Evolutionary conservation across 768 basidiomycete genomes (phyloP), one percentile per base, ranked within the genome.

Genomic region (Thelephora ganbajun): DNA sequence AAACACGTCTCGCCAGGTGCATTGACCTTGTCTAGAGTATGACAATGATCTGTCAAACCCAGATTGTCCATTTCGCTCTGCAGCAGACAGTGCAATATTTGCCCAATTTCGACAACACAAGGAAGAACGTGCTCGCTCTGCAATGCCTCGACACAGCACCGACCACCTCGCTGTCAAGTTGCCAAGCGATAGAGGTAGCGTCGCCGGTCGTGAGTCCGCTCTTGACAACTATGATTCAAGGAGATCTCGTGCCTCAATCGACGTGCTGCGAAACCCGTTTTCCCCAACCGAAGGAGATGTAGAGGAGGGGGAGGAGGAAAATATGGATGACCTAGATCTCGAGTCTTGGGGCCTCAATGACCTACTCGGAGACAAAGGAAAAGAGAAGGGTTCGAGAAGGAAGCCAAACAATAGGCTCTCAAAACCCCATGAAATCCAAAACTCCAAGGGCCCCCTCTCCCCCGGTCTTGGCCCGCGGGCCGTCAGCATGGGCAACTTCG

Each of bases 41-140:
- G 90, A 93, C 71, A 92, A 92, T 53, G 87, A 92, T 60, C 69
- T 74, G 33, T 66, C 72, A n/a, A 69, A 88, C 59, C 80, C 80
- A 5, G 63, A 76, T 45, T 70, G 66, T 11, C 76, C 77, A 6
- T 64, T 68, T 52, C 74, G 72, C 48, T 80, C 76, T 43, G 87
- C 87, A 3, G 76, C 87, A 39, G 84, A 90, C 50, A 89, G 86
- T 51, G 88, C 86, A 45, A 83, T 91, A 50, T 90, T 91, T 56
- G 72, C 82, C n/a, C 81, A 84, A 59, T 67, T 87, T 35, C 78
- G 83, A 30, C 76, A 69, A 42, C 61, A 73, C 45, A 30, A 30
- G 26, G 26, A 30, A 30, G 67, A 70, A 45, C 71, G 71, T 44
- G 66, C 74, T 52, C 69, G 68, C 19, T 63, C 62, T 30, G 45